These are phyloP conservation scores for Aspergillus pseudoglaucus DNA, from an alignment of 2,329 filamentous ascomycete species.

Conservation along the genomic window DNA sequence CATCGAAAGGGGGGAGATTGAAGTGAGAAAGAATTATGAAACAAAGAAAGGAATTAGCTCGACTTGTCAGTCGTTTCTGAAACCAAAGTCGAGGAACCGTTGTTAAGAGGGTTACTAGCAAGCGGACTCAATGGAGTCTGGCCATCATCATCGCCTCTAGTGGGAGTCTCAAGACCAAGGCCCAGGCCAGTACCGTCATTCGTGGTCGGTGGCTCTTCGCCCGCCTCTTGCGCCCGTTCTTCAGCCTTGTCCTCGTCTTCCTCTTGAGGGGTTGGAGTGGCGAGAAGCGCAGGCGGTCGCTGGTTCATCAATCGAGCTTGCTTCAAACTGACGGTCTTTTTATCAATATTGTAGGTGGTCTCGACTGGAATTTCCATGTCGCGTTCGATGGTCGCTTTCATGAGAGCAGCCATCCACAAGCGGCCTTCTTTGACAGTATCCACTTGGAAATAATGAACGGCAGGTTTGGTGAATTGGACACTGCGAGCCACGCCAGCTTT, in stretches of 20 bases:
- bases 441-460: conserved; percentile 95
- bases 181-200: conserved; percentile 30
- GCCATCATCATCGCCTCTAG: conserved; percentile 5
- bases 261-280: conserved; percentile 27
- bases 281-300: conserved; percentile 82
- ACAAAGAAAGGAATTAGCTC: conserved; percentile 5
- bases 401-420: conserved; percentile 95
- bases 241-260: conserved; percentile 22
- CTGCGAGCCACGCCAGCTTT: conserved; percentile 79
- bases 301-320: conserved; percentile 86
- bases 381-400: conserved; percentile 98
- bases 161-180: conserved; percentile 22
- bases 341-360: conserved; percentile 89
- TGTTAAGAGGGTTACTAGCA: conserved; percentile 22
- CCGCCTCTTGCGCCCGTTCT: conserved; percentile 2
- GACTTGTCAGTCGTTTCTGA: conserved; percentile 22
- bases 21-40: not conserved
- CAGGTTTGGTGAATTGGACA: conserved; percentile 95
- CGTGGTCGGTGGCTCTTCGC: conserved; percentile 2
- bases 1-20: not conserved
- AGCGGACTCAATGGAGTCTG: conserved; percentile 15
- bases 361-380: conserved; percentile 72
- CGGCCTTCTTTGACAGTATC: conserved; percentile 82
- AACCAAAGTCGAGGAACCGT: conserved; percentile 19
- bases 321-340: conserved; percentile 70